phyloP scores from a whole-genome alignment of 352 stramenopile species.

The Phytophthora tentaculata region DNA sequence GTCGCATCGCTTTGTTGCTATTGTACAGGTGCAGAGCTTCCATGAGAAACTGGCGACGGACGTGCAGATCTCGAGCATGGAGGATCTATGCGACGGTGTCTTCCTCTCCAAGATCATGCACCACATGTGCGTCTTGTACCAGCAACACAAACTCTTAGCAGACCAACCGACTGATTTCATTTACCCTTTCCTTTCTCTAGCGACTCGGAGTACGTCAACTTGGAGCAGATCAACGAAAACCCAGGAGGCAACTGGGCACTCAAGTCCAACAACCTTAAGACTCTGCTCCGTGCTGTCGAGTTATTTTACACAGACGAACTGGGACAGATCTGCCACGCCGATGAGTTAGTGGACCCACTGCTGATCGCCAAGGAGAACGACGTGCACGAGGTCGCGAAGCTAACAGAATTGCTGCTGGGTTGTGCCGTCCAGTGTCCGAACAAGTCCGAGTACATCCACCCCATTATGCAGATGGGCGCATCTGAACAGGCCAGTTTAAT shows the following conservation, averaged over 20 bases:
- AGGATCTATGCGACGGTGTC: slow-evolving; percentile 80
- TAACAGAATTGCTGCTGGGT: slow-evolving; percentile 77
- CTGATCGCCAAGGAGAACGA: slow-evolving; percentile 78
- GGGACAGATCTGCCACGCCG: slow-evolving; percentile 69
- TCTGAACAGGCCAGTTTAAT: slow-evolving; percentile 84
- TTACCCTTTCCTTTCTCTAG: slow-evolving; percentile 31
- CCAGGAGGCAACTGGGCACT: slow-evolving; percentile 74
- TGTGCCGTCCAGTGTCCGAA: slow-evolving; percentile 82
- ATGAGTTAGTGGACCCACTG: slow-evolving; percentile 73
- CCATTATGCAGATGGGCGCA: slow-evolving; percentile 84
- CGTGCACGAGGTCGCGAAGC: slow-evolving; percentile 67
- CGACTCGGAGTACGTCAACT: slow-evolving; percentile 80
- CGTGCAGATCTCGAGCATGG: slow-evolving; percentile 44
- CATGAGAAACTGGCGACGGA: slow-evolving; percentile 58
- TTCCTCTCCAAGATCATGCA: slow-evolving; percentile 88
- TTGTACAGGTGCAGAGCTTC: slow-evolving; percentile 76
- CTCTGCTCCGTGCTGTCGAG: slow-evolving; percentile 75
- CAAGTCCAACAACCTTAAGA: slow-evolving; percentile 83
- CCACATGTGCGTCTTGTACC: slow-evolving; percentile 66
- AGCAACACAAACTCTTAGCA: background rate
- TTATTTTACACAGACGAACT: slow-evolving; percentile 87
- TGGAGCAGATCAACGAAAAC: slow-evolving; percentile 77
- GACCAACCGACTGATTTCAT: slow-evolving; percentile 12
- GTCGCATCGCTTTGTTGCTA: background rate
- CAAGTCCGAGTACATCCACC: slow-evolving; percentile 86